These are phyloP conservation scores for Firmiana major DNA, from an alignment of 345 rosid species.

Conservation along the genomic window DNA sequence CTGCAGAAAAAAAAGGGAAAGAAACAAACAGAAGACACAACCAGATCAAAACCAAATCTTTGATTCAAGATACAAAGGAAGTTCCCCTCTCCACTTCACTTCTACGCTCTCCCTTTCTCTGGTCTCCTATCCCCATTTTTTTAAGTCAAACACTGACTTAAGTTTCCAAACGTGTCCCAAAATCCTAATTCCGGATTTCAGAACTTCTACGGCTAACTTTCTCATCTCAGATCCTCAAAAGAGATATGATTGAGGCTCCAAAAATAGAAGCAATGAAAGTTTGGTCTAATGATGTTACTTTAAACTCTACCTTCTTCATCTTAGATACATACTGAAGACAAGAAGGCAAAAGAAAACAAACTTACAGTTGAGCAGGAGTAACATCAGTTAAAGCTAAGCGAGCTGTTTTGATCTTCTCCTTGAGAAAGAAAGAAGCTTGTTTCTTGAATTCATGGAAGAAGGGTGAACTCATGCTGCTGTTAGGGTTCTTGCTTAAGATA, in stretches of 20 bases:
- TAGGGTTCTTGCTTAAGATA: conserved; percentile 42
- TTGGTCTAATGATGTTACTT: background rate
- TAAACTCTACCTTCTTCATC: background rate
- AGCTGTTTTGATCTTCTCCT: conserved; percentile 89
- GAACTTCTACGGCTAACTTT: no score
- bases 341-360: background rate
- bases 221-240: no score
- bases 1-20: conserved; percentile 29
- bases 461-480: conserved; percentile 37
- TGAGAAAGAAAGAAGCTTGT: conserved; percentile 90
- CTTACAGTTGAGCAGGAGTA: conserved; percentile 66
- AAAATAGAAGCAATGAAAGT: background rate
- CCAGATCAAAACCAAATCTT: conserved; percentile 25
- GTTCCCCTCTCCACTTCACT: no score
- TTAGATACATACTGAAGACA: background rate
- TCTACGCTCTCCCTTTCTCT: no score
- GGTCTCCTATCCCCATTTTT: no score
- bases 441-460: conserved; percentile 72
- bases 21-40: background rate
- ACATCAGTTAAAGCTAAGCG: conserved; percentile 88
- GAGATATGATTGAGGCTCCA: no score
- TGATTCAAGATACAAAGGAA: no score
- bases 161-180: no score
- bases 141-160: no score
- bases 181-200: no score